phyloP scores from a whole-genome alignment of 176 grass and related monocot species.

The Oryza officinalis region DNA sequence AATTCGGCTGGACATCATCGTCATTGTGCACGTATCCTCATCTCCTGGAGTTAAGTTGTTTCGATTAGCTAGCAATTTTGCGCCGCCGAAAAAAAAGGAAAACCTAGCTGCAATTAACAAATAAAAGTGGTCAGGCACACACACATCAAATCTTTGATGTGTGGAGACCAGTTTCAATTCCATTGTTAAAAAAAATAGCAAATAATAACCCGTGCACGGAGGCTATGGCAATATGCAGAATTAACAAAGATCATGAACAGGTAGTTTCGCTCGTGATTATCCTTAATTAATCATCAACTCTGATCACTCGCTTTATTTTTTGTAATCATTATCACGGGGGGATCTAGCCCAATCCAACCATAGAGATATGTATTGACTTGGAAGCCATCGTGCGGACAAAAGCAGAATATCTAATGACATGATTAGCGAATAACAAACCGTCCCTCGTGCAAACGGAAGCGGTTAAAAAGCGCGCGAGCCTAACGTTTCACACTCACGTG shows the following conservation, averaged over 20 bases:
- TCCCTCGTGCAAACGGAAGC: neutral
- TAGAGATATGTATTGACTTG: slow-evolving; percentile 44
- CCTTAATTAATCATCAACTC: neutral
- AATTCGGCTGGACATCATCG: neutral
- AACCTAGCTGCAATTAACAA: neutral
- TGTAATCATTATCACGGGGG: slow-evolving; percentile 24
- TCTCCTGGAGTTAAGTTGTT: neutral
- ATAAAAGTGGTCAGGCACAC: neutral
- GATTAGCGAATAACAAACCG: slow-evolving; percentile 29
- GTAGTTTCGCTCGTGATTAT: neutral
- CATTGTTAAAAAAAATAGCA: neutral
- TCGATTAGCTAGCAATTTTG: neutral
- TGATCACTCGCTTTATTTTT: neutral
- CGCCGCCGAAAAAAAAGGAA: neutral
- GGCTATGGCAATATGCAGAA: neutral
- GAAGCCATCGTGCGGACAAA: slow-evolving; percentile 1
- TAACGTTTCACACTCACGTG: neutral
- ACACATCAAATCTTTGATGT: neutral
- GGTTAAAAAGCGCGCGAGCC: slow-evolving; percentile 23
- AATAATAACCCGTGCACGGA: neutral
- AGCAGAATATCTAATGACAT: slow-evolving; percentile 34
- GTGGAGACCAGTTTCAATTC: neutral
- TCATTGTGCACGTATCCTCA: neutral
- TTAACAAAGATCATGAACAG: neutral
- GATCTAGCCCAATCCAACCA: neutral